Evolutionary conservation across 2,329 filamentous ascomycete species (phyloP).

Genomic region (Colletotrichum spaethianum): DNA sequence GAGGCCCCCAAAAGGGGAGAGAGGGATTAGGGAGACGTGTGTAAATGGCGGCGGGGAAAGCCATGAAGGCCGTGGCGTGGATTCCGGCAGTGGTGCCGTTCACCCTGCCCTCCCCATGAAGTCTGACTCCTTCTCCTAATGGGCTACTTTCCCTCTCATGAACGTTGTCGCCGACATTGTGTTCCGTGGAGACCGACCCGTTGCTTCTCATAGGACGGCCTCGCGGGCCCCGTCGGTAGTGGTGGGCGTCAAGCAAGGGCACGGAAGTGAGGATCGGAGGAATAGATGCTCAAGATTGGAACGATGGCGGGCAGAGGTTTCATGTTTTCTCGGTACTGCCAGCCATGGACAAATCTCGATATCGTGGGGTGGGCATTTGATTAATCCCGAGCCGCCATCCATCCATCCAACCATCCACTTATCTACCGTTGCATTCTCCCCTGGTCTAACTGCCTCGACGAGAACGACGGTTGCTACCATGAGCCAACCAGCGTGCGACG

Average conservation of each 20-base stretch:
- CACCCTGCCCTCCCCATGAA: background rate
- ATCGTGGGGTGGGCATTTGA: conserved; percentile 1
- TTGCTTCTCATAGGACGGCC: conserved; percentile 19
- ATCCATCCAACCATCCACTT: background rate
- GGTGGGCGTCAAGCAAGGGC: conserved; percentile 9
- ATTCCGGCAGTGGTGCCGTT: background rate
- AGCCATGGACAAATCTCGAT: conserved; percentile 15
- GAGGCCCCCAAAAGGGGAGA: no score
- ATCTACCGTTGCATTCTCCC: background rate
- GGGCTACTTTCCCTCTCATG: background rate
- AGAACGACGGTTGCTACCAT: background rate
- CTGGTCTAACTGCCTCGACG: background rate
- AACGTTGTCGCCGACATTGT: background rate
- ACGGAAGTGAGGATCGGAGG: background rate
- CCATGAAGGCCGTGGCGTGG: conserved; percentile 24
- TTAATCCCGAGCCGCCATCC: conserved; percentile 7
- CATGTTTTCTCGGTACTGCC: conserved; percentile 16
- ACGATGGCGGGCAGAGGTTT: conserved; percentile 15
- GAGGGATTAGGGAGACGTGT: no score
- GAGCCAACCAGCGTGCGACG: background rate
- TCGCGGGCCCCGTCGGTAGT: background rate
- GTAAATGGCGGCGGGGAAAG: background rate
- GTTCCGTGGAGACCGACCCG: conserved; percentile 10
- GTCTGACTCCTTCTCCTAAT: background rate
- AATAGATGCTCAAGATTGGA: background rate